Conservation (phyloP, 2,329 filamentous ascomycete species). For the Bipolaris zeicola region DNA sequence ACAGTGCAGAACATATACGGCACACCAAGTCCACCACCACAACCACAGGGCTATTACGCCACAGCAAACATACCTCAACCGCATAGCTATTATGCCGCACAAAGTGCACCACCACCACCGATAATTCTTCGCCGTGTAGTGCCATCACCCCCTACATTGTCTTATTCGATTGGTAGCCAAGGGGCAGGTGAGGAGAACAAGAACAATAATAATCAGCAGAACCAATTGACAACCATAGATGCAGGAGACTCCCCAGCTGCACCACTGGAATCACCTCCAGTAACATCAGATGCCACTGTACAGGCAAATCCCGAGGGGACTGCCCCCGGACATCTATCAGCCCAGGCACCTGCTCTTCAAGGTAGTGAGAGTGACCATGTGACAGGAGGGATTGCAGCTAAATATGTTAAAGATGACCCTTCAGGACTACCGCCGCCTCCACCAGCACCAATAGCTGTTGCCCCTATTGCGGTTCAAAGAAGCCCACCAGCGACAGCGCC, state of each 20-base stretch:
- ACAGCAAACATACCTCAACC: too few species aligned
- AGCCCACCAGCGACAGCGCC: conserved; percentile 12
- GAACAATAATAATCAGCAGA: conserved; percentile 14
- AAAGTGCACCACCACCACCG: conserved; percentile 19
- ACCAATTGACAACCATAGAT: conserved; percentile 30
- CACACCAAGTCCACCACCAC: conserved; percentile 10
- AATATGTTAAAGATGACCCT: conserved; percentile 36
- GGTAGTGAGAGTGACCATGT: conserved; percentile 15
- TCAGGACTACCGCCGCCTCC: conserved; percentile 22
- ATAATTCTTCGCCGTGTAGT: conserved; percentile 34
- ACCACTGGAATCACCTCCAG: background rate
- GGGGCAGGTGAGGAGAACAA: conserved; percentile 25
- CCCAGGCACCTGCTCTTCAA: conserved; percentile 6
- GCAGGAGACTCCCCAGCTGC: conserved; percentile 26
- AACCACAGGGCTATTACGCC: conserved; percentile 18
- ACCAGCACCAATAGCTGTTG: conserved; percentile 3
- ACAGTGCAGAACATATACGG: conserved; percentile 25
- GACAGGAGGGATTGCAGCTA: conserved; percentile 18
- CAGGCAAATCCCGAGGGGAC: conserved; percentile 17
- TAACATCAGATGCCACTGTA: conserved; percentile 17
- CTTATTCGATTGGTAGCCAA: conserved; percentile 32
- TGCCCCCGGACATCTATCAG: conserved; percentile 4
- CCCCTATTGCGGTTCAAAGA: conserved; percentile 7
- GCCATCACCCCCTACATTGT: conserved; percentile 27
- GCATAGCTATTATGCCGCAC: background rate